These are phyloP conservation scores for Climacium dendroides DNA, from an alignment of 225 moss, liverwort and hornwort species.

Conservation along the genomic window DNA sequence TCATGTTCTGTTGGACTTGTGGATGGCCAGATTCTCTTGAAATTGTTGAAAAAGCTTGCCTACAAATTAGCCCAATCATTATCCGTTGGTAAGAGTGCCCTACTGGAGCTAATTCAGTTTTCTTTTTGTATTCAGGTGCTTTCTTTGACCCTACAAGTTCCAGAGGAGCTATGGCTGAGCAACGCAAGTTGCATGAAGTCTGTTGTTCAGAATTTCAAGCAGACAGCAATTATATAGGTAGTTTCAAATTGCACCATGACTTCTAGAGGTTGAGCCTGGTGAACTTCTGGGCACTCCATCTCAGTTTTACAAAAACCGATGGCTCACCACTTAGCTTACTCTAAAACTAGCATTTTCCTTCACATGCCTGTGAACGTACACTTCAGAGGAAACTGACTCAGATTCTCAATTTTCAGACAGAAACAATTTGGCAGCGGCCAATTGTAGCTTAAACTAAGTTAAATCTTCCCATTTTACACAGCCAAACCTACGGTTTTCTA, in stretches of 20 bases:
- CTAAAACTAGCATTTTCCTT: neutral
- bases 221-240: neutral
- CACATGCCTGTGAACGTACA: neutral
- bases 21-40: neutral
- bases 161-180: conserved; percentile 31
- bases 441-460: neutral
- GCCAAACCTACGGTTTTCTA: neutral
- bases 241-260: neutral
- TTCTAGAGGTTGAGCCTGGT: neutral
- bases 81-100: neutral
- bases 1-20: neutral
- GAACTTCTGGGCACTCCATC: neutral
- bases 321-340: neutral
- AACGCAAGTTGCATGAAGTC: conserved; percentile 26
- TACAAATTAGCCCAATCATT: neutral
- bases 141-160: conserved; percentile 41
- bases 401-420: neutral
- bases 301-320: neutral
- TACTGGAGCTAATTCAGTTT: neutral
- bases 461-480: neutral
- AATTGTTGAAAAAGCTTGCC: neutral
- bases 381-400: neutral
- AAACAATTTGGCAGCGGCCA: neutral
- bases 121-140: neutral
- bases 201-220: conserved; percentile 12